phyloP scores from a whole-genome alignment of 2,329 filamentous ascomycete genomes.

The Beauveria medogensis region DNA sequence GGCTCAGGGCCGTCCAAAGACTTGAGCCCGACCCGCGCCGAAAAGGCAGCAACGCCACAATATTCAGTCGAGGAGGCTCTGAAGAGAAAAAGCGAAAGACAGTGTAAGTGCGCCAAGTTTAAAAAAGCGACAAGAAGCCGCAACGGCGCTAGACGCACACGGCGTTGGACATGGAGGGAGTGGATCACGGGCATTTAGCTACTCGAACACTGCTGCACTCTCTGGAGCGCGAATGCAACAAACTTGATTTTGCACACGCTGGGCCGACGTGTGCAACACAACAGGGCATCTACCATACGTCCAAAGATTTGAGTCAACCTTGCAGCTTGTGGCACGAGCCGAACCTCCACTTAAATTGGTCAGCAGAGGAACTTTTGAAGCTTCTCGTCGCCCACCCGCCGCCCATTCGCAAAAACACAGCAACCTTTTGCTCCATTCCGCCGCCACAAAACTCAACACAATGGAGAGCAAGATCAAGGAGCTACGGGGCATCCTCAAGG shows the following conservation, averaged over 20 bases:
- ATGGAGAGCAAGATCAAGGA: constrained; percentile 19
- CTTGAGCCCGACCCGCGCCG: no score
- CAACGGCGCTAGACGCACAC: no score
- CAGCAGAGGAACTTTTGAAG: not conserved
- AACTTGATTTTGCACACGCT: not conserved
- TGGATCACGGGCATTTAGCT: no score
- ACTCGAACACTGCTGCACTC: no score
- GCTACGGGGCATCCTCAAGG: constrained; percentile 55
- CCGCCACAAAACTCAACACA: not conserved
- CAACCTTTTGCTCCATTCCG: no score
- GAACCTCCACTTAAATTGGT: constrained; percentile 9
- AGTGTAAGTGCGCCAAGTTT: no score
- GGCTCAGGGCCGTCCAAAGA: no score
- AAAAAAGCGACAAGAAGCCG: no score
- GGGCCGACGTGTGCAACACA: not conserved
- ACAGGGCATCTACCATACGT: not conserved
- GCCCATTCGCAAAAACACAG: not conserved
- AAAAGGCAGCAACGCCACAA: no score
- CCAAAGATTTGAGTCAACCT: not conserved
- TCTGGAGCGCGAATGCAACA: not conserved
- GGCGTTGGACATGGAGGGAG: no score
- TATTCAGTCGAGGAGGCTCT: no score
- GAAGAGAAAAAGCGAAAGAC: no score
- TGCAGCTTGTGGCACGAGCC: not conserved
- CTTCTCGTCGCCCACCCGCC: not conserved